Base-by-base conservation (phyloP, 768 basidiomycete species). In the Trametes cingulata region DNA sequence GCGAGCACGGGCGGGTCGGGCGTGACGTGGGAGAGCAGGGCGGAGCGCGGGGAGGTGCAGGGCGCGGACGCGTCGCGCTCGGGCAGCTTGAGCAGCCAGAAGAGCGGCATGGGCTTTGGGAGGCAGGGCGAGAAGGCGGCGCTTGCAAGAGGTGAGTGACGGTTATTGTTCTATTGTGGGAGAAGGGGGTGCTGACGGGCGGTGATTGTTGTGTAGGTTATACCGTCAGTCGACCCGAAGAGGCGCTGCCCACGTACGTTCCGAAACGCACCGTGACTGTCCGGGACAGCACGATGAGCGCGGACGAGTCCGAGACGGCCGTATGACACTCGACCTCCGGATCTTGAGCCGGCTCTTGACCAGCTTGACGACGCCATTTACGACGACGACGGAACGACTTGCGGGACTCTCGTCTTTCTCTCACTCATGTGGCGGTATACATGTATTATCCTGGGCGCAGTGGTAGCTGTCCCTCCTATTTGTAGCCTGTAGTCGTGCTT, bases 91-190 rank as follows among this genome's bases (percentile, higher is more conserved):
- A 39, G 47, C 35, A 64, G 66, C 61, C 63, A 64, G 60, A 59
- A 50, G 50, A 62, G 61, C 60, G 83, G 85, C 8, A 82, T 84
- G 71, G 92, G 93, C 4, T 95, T 94, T 65, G 93, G 92, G 20
- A 78, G 84, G 49, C 90, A 91, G 69, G 91, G 83, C 35, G 89
- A 93, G 78, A 92, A 88, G 75, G 80, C 80, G 43, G 91, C 91
- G 7, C 86, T 80, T 4, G 75, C 87, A 48, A 81, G 80, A 68
- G 90, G 91, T 73, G 72, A 54, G 73, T 69, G n/a, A 40, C 25
- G 6, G 4, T 24, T 69, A 69, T 52, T 40, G 24, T 5, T 35
- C 25, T 69, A 69, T 51, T 40, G 22, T 5, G 29, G 20, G 3
- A 0, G 33, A 39, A 25, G n/a, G 33, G 12, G 10, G 6, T n/a